A percentile compares a stretch with the other conserved stretches of the same genome.
phyloP scores from a whole-genome alignment of 2,329 filamentous ascomycete genomes.

The Coniella vitis region DNA sequence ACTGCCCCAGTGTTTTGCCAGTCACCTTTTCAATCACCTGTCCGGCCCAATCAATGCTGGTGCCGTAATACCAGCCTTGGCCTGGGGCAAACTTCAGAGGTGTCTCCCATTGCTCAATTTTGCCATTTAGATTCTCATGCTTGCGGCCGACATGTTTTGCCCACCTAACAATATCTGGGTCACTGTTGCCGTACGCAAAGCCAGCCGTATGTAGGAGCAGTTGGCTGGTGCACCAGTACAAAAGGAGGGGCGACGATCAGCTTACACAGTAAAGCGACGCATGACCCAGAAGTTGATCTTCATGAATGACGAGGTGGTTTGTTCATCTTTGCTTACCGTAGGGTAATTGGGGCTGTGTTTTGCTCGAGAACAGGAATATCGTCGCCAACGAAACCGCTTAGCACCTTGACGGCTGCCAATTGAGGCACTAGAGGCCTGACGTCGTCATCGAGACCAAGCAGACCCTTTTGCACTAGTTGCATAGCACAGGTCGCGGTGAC shows the following conservation, averaged over 20 bases:
- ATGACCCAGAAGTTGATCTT: not conserved
- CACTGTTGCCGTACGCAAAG: slow-evolving; percentile 34
- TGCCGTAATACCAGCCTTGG: slow-evolving; percentile 42
- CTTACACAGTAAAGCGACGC: not conserved
- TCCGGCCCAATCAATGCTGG: slow-evolving; percentile 40
- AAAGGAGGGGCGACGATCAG: not conserved
- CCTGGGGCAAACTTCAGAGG: slow-evolving; percentile 40
- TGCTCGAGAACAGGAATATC: slow-evolving; percentile 31
- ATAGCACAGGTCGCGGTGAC: slow-evolving; percentile 28
- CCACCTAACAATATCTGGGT: slow-evolving; percentile 35
- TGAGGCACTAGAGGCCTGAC: slow-evolving; percentile 25
- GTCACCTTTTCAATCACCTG: slow-evolving; percentile 35
- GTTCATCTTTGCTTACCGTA: slow-evolving; percentile 23
- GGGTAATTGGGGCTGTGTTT: slow-evolving; percentile 31
- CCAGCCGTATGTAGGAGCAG: slow-evolving; percentile 46
- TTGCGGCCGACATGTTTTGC: slow-evolving; percentile 27
- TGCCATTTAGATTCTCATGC: slow-evolving; percentile 26
- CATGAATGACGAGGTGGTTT: not conserved
- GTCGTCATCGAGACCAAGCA: slow-evolving; percentile 29
- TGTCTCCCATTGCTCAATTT: slow-evolving; percentile 31
- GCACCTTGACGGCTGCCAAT: slow-evolving; percentile 23
- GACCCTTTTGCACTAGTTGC: slow-evolving; percentile 30
- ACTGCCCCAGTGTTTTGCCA: slow-evolving; percentile 28
- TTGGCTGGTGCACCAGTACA: slow-evolving; percentile 19
- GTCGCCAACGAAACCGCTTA: slow-evolving; percentile 30